phyloP scores from a whole-genome alignment of 257 asterid genomes.

The Apocynum venetum region DNA sequence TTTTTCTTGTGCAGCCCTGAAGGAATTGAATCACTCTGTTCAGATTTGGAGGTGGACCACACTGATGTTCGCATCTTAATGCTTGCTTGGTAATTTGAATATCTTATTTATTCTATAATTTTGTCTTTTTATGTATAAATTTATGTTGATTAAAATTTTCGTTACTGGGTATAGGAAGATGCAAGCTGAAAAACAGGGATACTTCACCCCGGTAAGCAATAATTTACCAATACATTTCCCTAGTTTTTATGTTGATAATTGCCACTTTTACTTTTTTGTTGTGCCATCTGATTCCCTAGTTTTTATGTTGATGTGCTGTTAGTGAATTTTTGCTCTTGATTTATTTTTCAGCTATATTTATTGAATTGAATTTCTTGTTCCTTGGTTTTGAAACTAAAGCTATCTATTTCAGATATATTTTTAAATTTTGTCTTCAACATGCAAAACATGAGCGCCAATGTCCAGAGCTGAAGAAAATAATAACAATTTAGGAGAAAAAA shows the following conservation, averaged over 20 bases:
- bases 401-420: too few species aligned
- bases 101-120: background rate
- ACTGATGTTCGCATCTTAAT: conserved; percentile 75
- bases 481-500: too few species aligned
- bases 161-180: conserved; percentile 53
- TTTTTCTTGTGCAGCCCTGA: conserved; percentile 48
- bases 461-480: too few species aligned
- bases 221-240: background rate
- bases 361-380: too few species aligned
- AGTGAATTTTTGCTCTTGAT: background rate
- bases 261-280: background rate
- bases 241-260: background rate
- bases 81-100: conserved; percentile 75
- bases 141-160: conserved; percentile 14
- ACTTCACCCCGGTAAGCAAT: conserved; percentile 59
- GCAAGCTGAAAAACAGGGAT: conserved; percentile 93
- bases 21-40: conserved; percentile 74
- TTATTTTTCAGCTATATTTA: background rate
- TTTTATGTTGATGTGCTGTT: background rate
- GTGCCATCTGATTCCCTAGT: background rate
- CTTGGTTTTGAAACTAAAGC: too few species aligned
- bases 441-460: too few species aligned
- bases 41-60: conserved; percentile 75
- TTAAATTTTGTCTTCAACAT: too few species aligned
- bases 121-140: background rate